These are phyloP conservation scores for Coelastrella sp. DNA, from an alignment of 139 green algal species.

Conservation along the genomic window DNA sequence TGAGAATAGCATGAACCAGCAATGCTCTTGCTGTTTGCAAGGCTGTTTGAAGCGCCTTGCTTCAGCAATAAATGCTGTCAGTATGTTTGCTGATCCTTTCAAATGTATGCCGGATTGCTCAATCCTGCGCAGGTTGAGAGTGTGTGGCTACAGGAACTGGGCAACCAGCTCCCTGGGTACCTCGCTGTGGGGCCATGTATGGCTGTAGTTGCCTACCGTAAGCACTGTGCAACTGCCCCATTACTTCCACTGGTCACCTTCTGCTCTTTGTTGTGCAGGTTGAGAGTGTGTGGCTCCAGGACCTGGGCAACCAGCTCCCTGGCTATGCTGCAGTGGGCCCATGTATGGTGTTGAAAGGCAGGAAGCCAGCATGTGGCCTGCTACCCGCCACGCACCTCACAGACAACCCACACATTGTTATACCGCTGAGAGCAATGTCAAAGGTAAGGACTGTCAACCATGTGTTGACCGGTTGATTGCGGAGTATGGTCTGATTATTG, in stretches of 20 bases:
- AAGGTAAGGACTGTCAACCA: neutral
- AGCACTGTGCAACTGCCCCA: too few species aligned
- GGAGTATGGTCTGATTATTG: too few species aligned
- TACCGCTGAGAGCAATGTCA: conserved; percentile 19
- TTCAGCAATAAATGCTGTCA: too few species aligned
- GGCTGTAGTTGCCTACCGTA: neutral
- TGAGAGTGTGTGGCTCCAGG: conserved; percentile 36
- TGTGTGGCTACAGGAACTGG: conserved; percentile 31
- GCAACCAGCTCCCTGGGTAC: neutral
- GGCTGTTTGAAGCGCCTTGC: too few species aligned
- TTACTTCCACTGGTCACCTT: neutral
- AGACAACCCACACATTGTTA: conserved; percentile 20
- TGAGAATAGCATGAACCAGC: too few species aligned
- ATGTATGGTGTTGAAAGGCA: conserved; percentile 11
- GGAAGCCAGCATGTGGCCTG: conserved; percentile 16
- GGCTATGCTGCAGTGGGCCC: conserved; percentile 10
- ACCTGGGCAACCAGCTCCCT: neutral
- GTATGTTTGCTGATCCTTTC: too few species aligned
- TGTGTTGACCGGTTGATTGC: too few species aligned
- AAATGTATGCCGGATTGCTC: too few species aligned
- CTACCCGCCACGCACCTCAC: conserved; percentile 1
- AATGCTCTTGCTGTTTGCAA: too few species aligned
- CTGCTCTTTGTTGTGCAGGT: neutral
- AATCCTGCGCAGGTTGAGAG: neutral
- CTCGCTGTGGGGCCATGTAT: conserved; percentile 7